phyloP scores from a whole-genome alignment of 495 filamentous ascomycete species.

The Hypoxylon trugodes region DNA sequence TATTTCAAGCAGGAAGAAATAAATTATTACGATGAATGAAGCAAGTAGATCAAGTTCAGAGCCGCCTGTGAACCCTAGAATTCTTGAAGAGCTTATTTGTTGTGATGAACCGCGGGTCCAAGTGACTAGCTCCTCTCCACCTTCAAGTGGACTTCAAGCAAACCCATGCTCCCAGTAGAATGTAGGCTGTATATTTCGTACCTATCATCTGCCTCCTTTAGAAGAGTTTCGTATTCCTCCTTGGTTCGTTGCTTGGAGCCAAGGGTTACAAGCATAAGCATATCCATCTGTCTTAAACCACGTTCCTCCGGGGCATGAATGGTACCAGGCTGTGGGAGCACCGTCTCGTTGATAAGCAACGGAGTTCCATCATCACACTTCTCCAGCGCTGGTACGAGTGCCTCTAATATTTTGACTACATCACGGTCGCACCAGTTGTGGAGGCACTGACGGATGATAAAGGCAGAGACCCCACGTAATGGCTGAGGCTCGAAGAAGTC shows the following conservation, averaged over 20 bases:
- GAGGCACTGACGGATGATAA: background rate
- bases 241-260: constrained; percentile 45
- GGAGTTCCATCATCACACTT: background rate
- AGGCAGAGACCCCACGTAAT: background rate
- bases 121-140: background rate
- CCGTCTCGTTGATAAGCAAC: background rate
- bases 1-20: too few relatives aligned
- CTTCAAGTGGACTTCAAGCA: constrained; percentile 5
- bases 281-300: background rate
- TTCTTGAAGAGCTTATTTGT: too few relatives aligned
- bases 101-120: too few relatives aligned
- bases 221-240: constrained; percentile 32
- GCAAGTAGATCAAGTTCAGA: too few relatives aligned
- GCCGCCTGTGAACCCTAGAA: too few relatives aligned
- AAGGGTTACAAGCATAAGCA: constrained; percentile 36
- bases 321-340: background rate
- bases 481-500: background rate
- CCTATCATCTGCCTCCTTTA: constrained; percentile 25
- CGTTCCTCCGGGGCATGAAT: background rate
- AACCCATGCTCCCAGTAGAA: constrained; percentile 4
- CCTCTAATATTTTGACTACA: background rate
- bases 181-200: constrained; percentile 6
- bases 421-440: background rate
- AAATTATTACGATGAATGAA: too few relatives aligned
- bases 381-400: background rate